Conservation (phyloP, 2,329 filamentous ascomycete genomes). For the Penicillium corylophilum region DNA sequence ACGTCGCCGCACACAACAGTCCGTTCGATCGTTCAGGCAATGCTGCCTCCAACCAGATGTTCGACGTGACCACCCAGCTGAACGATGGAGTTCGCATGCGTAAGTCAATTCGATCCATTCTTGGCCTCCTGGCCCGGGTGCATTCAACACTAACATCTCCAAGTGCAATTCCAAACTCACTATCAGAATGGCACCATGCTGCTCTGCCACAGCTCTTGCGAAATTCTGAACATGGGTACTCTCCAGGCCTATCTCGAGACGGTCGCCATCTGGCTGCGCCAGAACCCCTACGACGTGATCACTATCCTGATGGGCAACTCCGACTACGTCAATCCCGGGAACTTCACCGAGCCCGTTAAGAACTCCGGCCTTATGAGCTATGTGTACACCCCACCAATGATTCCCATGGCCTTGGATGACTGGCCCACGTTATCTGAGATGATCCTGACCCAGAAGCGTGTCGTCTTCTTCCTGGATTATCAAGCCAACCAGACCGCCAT, state of each 20-base stretch:
- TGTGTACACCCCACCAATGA: constrained; percentile 68
- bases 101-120: constrained; percentile 31
- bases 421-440: constrained; percentile 82
- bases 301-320: constrained; percentile 84
- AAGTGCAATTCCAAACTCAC: constrained; percentile 62
- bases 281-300: constrained; percentile 81
- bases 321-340: constrained; percentile 65
- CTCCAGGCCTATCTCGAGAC: constrained; percentile 70
- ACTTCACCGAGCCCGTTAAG: constrained; percentile 68
- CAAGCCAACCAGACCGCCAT: constrained; percentile 73
- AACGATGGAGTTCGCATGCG: constrained; percentile 67
- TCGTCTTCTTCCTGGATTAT: constrained; percentile 83
- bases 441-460: constrained; percentile 68
- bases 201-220: constrained; percentile 83
- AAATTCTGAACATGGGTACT: constrained; percentile 76
- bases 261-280: constrained; percentile 70
- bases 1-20: constrained; percentile 77
- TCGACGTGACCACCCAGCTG: constrained; percentile 67
- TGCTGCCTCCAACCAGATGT: constrained; percentile 71
- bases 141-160: background rate
- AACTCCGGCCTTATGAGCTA: constrained; percentile 70
- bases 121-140: background rate
- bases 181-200: constrained; percentile 59
- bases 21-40: constrained; percentile 71
- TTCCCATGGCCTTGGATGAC: constrained; percentile 69